Base-by-base conservation (phyloP, 1,284 basidiomycete species). In the Meripilus lineatus region DNA sequence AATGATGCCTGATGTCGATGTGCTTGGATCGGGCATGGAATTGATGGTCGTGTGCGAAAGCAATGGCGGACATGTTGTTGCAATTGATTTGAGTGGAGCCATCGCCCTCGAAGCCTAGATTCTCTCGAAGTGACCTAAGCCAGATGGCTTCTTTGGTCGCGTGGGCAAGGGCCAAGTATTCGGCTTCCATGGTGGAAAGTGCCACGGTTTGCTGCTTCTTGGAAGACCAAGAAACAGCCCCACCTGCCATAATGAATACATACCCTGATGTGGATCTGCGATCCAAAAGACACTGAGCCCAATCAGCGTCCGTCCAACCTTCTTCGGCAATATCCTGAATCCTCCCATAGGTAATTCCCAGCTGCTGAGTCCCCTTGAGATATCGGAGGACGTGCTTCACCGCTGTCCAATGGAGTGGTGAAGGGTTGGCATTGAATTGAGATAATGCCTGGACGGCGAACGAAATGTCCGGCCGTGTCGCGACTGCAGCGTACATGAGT, bases 401-500 rank as follows among this genome's bases (percentile, higher is more conserved):
- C 0, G 66, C 65, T 2, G 57, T 56, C 64, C 65, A 72, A 49
- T 75, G 72, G 0, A 38, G 46, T 0, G 8, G 28, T 0, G 51
- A 52, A 10, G 57, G 58, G 42, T 49, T 46, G 24, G 63, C 51
- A 0, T 62, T 53, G 53, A 61, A 73, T 45, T 62, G 62, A 1
- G 57, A 53, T 0, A 75, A 57, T 13, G 59, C 45, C 21, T 56
- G 52, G 5, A 74, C 63, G 1, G 71, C 59, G 45, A 58, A 69
- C 0, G 66, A 38, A 22, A 75, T 69, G 51, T 75, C 67, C 0
- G 69, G 69, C 1, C 64, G 46, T 0, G 69, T 69, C n/a, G n/a
- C n/a, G n/a, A n/a, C n/a, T n/a, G n/a, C n/a, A n/a, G n/a, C n/a
- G n/a, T n/a, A n/a, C n/a, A n/a, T n/a, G n/a, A n/a, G n/a, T n/a